Evolutionary conservation across 257 asterid genomes (phyloP).

Genomic region (Solanum infundibuliforme): DNA sequence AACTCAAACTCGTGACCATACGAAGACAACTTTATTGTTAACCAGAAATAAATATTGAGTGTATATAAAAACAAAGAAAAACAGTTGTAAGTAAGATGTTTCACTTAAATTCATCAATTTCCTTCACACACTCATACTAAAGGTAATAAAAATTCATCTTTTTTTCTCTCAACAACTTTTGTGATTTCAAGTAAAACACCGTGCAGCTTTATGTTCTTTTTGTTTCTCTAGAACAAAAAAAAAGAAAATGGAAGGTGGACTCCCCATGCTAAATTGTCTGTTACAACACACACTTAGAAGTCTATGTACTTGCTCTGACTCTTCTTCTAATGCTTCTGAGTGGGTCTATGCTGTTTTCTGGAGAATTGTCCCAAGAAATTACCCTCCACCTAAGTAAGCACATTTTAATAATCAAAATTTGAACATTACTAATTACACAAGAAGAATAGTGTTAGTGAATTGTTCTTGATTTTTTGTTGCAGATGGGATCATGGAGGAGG

Average conservation of each 20-base stretch:
- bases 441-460: neutral
- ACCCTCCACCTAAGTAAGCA: conserved; percentile 82
- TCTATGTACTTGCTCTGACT: conserved; percentile 41
- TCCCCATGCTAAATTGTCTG: conserved; percentile 72
- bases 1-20: neutral
- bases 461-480: neutral
- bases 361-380: conserved; percentile 75
- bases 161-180: conserved; percentile 19
- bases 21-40: neutral
- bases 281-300: conserved; percentile 71
- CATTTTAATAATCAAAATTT: neutral
- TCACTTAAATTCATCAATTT: neutral
- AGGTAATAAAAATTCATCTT: neutral
- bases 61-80: neutral
- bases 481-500: conserved; percentile 83
- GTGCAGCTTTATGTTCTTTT: conserved; percentile 5
- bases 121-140: conserved; percentile 15
- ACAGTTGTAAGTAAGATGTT: neutral
- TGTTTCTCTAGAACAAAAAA: conserved; percentile 1
- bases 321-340: conserved; percentile 36
- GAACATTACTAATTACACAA: neutral
- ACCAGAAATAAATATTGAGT: neutral
- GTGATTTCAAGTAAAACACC: conserved; percentile 10
- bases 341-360: conserved; percentile 84
- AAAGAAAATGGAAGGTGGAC: conserved; percentile 53